Evolutionary conservation across 83 land plant species (phyloP).

Genomic region (Picea mariana): DNA sequence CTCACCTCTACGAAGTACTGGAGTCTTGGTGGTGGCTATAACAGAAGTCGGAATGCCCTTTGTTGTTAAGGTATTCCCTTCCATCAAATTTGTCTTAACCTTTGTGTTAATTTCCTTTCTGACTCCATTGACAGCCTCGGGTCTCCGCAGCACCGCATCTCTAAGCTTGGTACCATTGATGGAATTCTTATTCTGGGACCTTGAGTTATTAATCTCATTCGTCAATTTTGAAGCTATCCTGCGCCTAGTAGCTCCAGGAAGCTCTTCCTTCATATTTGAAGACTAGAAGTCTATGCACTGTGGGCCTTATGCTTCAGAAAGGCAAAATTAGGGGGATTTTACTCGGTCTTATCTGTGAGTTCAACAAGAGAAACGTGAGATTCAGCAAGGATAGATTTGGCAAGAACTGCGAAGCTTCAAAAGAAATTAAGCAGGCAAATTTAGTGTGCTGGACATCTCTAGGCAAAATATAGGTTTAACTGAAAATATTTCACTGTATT

Average conservation of each 20-base stretch:
- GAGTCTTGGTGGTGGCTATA: neutral
- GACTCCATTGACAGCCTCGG: neutral
- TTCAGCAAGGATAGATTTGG: neutral
- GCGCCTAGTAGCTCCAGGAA: neutral
- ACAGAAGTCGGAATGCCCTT: neutral
- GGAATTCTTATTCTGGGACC: neutral
- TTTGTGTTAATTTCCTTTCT: neutral
- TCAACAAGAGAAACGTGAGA: neutral
- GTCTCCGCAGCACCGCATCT: neutral
- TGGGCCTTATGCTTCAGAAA: neutral
- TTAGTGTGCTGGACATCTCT: neutral
- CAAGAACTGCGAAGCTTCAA: neutral
- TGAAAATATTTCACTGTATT: neutral
- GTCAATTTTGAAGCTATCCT: neutral
- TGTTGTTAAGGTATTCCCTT: neutral
- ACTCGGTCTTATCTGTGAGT: neutral
- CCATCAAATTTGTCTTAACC: neutral
- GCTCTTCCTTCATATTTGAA: constrained; percentile 19
- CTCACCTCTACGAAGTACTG: neutral
- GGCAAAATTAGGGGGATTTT: neutral
- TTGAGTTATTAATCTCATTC: constrained; percentile 3
- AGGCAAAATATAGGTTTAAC: neutral
- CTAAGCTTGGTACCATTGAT: neutral
- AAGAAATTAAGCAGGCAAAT: neutral
- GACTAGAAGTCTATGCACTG: neutral